Evolutionary conservation across 768 basidiomycete species (phyloP), one percentile per base, ranked within the genome.

Genomic region (Leucosporidium yakuticum): DNA sequence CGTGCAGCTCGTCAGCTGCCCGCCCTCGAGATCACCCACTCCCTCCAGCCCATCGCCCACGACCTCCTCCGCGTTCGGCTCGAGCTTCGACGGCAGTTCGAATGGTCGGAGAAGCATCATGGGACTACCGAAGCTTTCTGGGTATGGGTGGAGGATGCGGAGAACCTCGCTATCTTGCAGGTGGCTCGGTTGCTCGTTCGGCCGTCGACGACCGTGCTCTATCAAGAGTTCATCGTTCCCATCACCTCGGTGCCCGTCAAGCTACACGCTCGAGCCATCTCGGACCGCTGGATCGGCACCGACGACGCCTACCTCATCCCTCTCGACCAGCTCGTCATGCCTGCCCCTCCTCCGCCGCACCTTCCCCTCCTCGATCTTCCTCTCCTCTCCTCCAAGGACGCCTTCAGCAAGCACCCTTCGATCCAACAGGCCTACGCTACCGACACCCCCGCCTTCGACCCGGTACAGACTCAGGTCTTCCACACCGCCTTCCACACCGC

Each of bases 281-380:
- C 92, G 11, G 94, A 97, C 78, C 84, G 85, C 67, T 99, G 96
- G 96, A 82, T 96, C 71, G 91, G 91, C 4, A 89, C 93, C 2
- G 93, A 96, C 74, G 85, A 90, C 62, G 86, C 88, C 68, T 74
- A 87, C 12, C 69, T 74, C 3, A 81, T 97, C 50, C 78, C 85
- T 4, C 77, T 98, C 50, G 85, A 86, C 2, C 80, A 82, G 7
- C 79, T 97, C 34, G 79, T 85, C 58, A 94, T 98, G 88, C 96
- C 96, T 2, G 62, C 73, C 0, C 23, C 54, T 1, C 63, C 68
- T 7, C 63, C 63, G 17, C 60, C 69, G 8, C 70, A 65, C 34
- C 68, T 72, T 20, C 69, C 62, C 77, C 20, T 74, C 78, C 21
- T 84, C 85, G 27, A 79, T 80, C 60, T 83, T 81, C 59, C 86